These are phyloP conservation scores for Saccharomycopsis sp. DNA, from an alignment of 805 yeast genomes.

Conservation along the genomic window DNA sequence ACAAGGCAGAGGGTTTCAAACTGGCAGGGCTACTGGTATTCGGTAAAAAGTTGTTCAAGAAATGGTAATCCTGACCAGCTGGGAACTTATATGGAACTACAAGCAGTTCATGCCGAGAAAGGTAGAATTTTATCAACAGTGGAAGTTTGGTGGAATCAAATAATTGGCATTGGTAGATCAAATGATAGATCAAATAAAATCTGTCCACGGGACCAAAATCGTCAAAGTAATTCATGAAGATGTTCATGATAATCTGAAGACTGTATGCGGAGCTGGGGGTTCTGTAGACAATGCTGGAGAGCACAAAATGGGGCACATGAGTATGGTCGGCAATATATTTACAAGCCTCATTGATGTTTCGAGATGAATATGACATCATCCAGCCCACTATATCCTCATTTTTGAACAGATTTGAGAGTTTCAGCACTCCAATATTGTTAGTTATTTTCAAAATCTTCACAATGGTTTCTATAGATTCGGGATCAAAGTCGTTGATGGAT, in stretches of 20 bases:
- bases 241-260: constrained; percentile 4
- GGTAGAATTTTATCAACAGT: constrained; percentile 3
- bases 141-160: constrained; percentile 1
- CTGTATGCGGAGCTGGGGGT: constrained; percentile 7
- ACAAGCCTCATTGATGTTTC: constrained; percentile 10
- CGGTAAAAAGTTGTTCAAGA: constrained; percentile 3
- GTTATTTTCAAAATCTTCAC: neutral
- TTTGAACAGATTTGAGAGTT: neutral
- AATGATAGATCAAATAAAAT: constrained; percentile 5
- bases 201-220: constrained; percentile 5
- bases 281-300: constrained; percentile 2
- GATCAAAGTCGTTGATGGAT: neutral
- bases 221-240: constrained; percentile 6
- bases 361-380: neutral
- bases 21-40: neutral
- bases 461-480: neutral
- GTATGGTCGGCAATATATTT: neutral
- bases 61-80: neutral
- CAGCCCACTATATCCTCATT: neutral
- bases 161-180: constrained; percentile 8
- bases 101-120: neutral
- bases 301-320: constrained; percentile 3
- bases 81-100: neutral
- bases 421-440: neutral
- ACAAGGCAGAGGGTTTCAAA: neutral